Percentiles rank a stretch among this genome's conserved stretches.
Evolutionary conservation across 129 eudicot species (phyloP).

Genomic region (Logfia minima): DNA sequence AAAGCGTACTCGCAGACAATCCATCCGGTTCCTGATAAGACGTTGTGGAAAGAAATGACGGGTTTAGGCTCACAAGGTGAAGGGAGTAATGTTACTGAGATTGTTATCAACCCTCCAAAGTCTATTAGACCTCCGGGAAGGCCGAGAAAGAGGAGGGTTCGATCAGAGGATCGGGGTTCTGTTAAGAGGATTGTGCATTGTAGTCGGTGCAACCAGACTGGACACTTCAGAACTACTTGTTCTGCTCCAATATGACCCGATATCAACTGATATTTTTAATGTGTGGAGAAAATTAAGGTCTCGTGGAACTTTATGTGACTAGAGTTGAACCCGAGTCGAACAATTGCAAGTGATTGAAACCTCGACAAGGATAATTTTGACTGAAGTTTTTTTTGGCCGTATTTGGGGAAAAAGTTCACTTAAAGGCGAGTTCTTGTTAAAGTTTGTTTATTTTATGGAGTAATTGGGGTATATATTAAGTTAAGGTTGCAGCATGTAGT

Average conservation of each 20-base stretch:
- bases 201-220: conserved; percentile 84
- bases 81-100: conserved; percentile 11
- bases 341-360: conserved; percentile 1
- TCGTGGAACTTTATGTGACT: neutral
- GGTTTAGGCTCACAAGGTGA: conserved; percentile 19
- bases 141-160: conserved; percentile 67
- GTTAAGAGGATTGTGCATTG: conserved; percentile 74
- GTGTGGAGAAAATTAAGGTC: no score
- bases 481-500: neutral
- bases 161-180: conserved; percentile 56
- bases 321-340: neutral
- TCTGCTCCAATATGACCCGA: conserved; percentile 60
- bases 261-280: neutral
- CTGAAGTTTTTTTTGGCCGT: neutral
- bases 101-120: conserved; percentile 69
- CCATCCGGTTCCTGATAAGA: conserved; percentile 76
- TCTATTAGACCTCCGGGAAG: conserved; percentile 58
- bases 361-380: neutral
- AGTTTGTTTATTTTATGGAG: neutral
- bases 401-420: neutral
- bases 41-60: conserved; percentile 58
- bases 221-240: conserved; percentile 89
- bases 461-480: conserved; percentile 3
- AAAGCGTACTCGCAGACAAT: conserved; percentile 77
- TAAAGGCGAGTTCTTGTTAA: neutral